These are phyloP conservation scores for Graphilbum sp. DNA, from an alignment of 2,329 filamentous ascomycete species.

Conservation along the genomic window DNA sequence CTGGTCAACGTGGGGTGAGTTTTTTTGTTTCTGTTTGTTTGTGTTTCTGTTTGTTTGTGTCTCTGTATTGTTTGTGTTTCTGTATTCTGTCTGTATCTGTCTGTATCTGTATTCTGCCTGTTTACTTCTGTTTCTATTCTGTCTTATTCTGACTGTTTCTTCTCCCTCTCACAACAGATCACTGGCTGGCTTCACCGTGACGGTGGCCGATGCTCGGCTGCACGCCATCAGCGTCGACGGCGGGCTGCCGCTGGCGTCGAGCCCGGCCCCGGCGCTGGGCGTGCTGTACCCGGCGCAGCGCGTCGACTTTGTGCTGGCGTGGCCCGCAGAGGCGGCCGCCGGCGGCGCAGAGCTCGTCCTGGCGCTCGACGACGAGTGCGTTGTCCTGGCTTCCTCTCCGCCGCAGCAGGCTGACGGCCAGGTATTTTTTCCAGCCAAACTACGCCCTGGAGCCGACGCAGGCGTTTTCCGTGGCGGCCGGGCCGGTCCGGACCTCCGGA, in stretches of 20 bases:
- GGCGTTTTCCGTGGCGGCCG: neutral
- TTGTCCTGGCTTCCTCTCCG: no score
- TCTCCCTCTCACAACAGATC: no score
- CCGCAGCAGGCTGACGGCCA: neutral
- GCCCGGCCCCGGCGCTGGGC: slow-evolving; percentile 6
- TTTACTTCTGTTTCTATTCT: no score
- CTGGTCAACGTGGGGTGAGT: slow-evolving; percentile 12
- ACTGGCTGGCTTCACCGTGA: slow-evolving; percentile 9
- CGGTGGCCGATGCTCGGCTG: slow-evolving; percentile 8
- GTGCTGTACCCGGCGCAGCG: slow-evolving; percentile 12
- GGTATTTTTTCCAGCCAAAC: slow-evolving; percentile 6
- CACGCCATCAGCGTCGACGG: slow-evolving; percentile 11
- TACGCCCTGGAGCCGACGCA: slow-evolving; percentile 4
- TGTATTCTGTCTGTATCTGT: no score
- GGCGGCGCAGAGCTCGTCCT: slow-evolving; percentile 7
- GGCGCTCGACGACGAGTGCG: slow-evolving; percentile 11
- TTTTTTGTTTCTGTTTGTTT: neutral
- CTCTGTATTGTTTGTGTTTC: no score
- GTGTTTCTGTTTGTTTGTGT: neutral
- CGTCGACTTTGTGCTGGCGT: slow-evolving; percentile 9
- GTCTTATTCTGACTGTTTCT: no score
- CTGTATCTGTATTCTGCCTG: no score
- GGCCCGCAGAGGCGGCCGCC: slow-evolving; percentile 1
- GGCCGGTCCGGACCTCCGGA: neutral
- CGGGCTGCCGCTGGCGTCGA: slow-evolving; percentile 6